Evolutionary conservation across 106 monocot genomes (phyloP).

Genomic region (Chionographis japonica): DNA sequence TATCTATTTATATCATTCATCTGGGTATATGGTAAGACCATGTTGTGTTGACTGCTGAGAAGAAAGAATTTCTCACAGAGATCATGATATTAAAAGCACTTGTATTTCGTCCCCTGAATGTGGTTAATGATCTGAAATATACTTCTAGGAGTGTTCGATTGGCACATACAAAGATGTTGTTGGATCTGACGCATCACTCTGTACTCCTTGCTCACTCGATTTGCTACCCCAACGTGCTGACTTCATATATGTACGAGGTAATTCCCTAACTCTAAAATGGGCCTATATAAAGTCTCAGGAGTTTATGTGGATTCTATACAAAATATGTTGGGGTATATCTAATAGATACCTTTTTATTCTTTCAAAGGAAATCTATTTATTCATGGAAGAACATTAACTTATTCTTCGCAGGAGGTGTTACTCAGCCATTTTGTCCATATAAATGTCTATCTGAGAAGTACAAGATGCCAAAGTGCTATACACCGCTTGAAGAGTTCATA

Average conservation of each 20-base stretch:
- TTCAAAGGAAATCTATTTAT: not conserved
- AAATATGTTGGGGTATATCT: too few species aligned
- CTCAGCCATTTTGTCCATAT: constrained; percentile 70
- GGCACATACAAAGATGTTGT: constrained; percentile 85
- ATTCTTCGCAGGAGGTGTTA: constrained; percentile 67
- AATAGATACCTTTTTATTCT: not conserved
- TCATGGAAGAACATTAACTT: not conserved
- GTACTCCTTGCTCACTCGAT: constrained; percentile 55
- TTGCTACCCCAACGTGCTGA: constrained; percentile 69
- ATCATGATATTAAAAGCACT: not conserved
- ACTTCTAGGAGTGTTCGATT: constrained; percentile 81
- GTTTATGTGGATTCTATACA: not conserved
- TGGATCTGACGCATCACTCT: constrained; percentile 77
- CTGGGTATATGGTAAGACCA: too few species aligned
- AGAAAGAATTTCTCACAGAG: too few species aligned
- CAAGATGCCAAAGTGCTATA: constrained; percentile 94
- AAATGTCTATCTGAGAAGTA: constrained; percentile 88
- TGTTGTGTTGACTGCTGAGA: too few species aligned
- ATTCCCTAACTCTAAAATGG: not conserved
- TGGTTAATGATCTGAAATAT: constrained; percentile 7
- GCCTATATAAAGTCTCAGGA: not conserved
- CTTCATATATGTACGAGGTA: constrained; percentile 92
- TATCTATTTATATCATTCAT: too few species aligned
- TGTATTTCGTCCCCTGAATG: not conserved
- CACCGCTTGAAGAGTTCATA: constrained; percentile 81